phyloP scores from a whole-genome alignment of 345 rosid species.

The Corymbia maculata region DNA sequence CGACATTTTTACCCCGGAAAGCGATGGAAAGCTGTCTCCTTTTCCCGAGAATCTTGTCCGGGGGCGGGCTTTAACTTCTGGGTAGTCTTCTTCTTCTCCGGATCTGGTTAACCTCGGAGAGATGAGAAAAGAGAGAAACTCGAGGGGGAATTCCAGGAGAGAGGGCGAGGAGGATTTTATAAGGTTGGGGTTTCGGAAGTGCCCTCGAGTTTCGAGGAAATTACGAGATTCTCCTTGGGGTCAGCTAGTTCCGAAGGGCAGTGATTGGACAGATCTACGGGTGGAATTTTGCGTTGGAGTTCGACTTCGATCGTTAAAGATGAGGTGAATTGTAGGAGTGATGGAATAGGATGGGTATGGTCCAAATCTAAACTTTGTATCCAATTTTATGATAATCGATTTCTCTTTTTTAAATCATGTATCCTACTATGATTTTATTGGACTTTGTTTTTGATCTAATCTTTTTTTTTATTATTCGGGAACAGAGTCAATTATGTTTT shows the following conservation, averaged over 20 bases:
- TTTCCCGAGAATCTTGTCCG: background rate
- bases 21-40: background rate
- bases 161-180: conserved; percentile 25
- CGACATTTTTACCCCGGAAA: conserved; percentile 29
- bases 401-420: too few relatives aligned
- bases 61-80: background rate
- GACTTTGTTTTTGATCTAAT: too few relatives aligned
- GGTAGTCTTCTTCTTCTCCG: background rate
- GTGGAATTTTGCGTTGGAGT: background rate
- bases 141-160: conserved; percentile 8
- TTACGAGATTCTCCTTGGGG: conserved; percentile 18
- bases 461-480: too few relatives aligned
- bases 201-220: conserved; percentile 24
- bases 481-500: too few relatives aligned
- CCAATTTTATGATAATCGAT: too few relatives aligned
- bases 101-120: background rate
- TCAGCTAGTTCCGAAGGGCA: background rate
- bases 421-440: too few relatives aligned
- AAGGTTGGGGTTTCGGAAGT: background rate
- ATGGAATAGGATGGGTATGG: too few relatives aligned
- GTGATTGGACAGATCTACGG: background rate
- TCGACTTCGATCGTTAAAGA: background rate
- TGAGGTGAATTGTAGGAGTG: too few relatives aligned
- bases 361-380: too few relatives aligned
- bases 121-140: background rate